Base-by-base conservation (phyloP, 306 rosid species). In the Medicago ruthenica region DNA sequence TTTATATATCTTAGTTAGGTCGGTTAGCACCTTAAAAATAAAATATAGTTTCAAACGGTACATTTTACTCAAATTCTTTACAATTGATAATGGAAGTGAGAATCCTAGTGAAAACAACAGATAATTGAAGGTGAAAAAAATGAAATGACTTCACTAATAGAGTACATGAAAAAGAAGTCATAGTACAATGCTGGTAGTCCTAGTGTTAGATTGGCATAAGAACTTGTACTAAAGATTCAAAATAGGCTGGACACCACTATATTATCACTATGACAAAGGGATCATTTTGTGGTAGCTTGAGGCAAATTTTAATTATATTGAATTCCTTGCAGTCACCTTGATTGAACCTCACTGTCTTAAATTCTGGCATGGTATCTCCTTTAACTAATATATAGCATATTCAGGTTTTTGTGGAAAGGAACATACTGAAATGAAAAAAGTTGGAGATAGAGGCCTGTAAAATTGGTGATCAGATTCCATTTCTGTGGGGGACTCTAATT, bases 281-380 rank as follows among this genome's bases (percentile, higher is more conserved):
- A 70, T 34, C 37, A 76, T 71, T 65, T 76, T n/a, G 67, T 61
- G 76, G 73, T 76, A 76, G 7, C 37, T 34, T 34, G 37, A 34
- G 37, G 37, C 37, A 34, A 76, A 80, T 76, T 76, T 80, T 72
- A 73, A 81, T 44, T 16, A 34, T 13, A 68, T 74, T 41, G 55
- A 7, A 70, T 65, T 60, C 42, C 31, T 73, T 80, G 79, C 42
- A 69, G 82, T 78, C 70, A 72, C 78, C 73, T 60, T 78, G 85
- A 78, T 81, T 78, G 85, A 85, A 81, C 85, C 85, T 81, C 81
- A 74, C 83, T 74, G 62, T 42, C 64, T 57, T 74, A 27, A 70
- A 78, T 81, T 69, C 85, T 78, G 83, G 70, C 70, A 78, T 63
- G 83, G 85, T 85, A 78, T 81, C 83, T 81, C 81, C 85, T 85